Base-by-base conservation (phyloP, 192 early-diverging fungal genomes). In the Coemansia sp. region DNA sequence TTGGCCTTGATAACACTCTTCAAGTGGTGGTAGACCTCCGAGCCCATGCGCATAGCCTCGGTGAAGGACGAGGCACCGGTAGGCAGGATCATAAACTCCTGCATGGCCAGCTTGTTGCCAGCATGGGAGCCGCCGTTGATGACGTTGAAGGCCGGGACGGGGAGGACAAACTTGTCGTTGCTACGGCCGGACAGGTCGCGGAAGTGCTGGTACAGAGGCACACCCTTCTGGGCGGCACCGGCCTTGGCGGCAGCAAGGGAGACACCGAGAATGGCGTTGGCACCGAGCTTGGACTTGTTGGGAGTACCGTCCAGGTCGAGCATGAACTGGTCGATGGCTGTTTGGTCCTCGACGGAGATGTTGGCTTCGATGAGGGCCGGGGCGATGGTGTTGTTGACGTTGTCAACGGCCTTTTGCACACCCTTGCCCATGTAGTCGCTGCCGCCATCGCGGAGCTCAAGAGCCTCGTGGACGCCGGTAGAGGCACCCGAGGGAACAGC, bases 41-140 rank as follows among this genome's bases (percentile, higher is more conserved):
- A 91, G 62, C 97, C 97, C 49, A 98, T 98, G 87, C 91, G 89
- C 94, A 99, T 95, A 70, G 97, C 97, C 84, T 99, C 95, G 39
- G 91, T 80, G 86, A 98, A 99, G 35, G 91, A 91, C 44, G 83
- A 61, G 35, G 97, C 97, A 69, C 97, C 97, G 50, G 94, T 96
- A 64, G 97, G 97, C 78, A 97, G 84, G 70, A 99, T 99, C 97
- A 99, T 99, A 87, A 98, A 99, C 86, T 99, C 97, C 84, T 99
- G 97, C 95, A 99, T 97, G 70, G 97, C 97, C 66, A 99, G 90
- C 87, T 96, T 98, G 93, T 99, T 99, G 70, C 97, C 97, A 47
- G 97, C 97, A 86, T 99, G 97, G 63, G 93, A 94, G 64, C 97
- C 97, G 76, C 97, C 97, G 88, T 99, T 99, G 87, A 99, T 96